Conservation (phyloP, 2,329 filamentous ascomycete genomes). For the Penicillium italicum region DNA sequence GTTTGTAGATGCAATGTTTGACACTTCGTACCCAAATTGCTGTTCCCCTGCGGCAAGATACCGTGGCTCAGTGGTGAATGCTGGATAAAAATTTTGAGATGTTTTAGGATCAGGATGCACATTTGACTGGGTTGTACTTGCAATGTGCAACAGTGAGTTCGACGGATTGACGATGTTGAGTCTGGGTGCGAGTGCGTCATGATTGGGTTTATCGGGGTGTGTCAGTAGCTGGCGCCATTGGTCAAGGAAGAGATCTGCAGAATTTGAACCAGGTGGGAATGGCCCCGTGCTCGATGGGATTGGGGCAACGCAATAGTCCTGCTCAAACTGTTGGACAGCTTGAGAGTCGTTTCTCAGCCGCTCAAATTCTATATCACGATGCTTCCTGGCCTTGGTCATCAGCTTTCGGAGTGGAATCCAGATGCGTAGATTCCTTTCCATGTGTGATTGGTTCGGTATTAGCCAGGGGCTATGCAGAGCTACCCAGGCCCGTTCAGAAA, state of each 20-base stretch:
- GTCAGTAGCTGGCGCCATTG: slow-evolving; percentile 32
- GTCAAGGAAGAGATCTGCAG: slow-evolving; percentile 22
- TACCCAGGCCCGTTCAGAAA: slow-evolving; percentile 49
- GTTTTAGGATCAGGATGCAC: background rate
- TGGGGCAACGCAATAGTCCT: background rate
- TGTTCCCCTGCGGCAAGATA: background rate
- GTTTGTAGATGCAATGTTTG: background rate
- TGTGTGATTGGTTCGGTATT: slow-evolving; percentile 33
- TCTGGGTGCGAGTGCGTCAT: no score
- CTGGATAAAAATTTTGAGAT: background rate
- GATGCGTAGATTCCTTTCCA: slow-evolving; percentile 32
- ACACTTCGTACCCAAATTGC: background rate
- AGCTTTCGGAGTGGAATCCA: slow-evolving; percentile 37
- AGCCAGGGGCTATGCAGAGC: slow-evolving; percentile 45
- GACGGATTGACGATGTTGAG: accelerated
- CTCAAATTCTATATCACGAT: slow-evolving; percentile 33
- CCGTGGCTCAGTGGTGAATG: background rate
- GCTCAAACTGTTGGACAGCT: slow-evolving; percentile 16
- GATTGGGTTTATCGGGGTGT: background rate
- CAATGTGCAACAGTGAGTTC: background rate
- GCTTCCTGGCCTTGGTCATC: slow-evolving; percentile 28
- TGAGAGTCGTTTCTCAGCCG: slow-evolving; percentile 28
- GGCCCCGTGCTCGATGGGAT: slow-evolving; percentile 30
- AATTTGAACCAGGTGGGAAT: slow-evolving; percentile 17
- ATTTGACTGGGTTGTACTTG: background rate